phyloP scores from a whole-genome alignment of 306 rosid genomes.

The Quercus glauca region DNA sequence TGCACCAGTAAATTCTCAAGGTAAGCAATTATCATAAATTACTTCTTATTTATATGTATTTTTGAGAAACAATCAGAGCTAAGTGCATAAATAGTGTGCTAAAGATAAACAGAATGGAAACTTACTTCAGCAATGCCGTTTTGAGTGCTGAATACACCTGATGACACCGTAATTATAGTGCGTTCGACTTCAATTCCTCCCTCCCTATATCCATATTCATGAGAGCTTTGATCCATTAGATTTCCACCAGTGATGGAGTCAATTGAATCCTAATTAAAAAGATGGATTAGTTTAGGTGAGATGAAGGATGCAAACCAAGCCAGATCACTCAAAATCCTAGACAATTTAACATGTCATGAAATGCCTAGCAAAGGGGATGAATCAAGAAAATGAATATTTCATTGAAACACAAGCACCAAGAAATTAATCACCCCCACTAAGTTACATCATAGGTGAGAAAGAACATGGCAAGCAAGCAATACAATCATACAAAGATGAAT shows the following conservation, averaged over 20 bases:
- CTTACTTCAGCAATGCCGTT: constrained; percentile 52
- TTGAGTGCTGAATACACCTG: constrained; percentile 44
- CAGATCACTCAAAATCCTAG: background rate
- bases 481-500: background rate
- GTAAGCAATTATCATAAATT: background rate
- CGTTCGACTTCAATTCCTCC: constrained; percentile 59
- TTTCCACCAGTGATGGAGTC: constrained; percentile 35
- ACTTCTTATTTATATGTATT: background rate
- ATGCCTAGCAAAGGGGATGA: background rate
- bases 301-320: background rate
- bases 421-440: background rate
- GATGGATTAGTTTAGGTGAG: constrained; percentile 17
- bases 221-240: constrained; percentile 44
- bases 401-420: background rate
- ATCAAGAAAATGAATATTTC: too few relatives aligned
- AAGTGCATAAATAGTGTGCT: background rate
- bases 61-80: constrained; percentile 18
- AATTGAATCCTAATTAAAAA: constrained; percentile 51
- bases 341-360: background rate
- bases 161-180: constrained; percentile 54
- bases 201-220: constrained; percentile 44
- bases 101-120: constrained; percentile 17
- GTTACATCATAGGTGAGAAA: background rate
- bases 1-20: background rate
- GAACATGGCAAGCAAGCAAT: background rate